phyloP scores from a whole-genome alignment of 192 early-diverging fungal species.

The Coemansia sp. region DNA sequence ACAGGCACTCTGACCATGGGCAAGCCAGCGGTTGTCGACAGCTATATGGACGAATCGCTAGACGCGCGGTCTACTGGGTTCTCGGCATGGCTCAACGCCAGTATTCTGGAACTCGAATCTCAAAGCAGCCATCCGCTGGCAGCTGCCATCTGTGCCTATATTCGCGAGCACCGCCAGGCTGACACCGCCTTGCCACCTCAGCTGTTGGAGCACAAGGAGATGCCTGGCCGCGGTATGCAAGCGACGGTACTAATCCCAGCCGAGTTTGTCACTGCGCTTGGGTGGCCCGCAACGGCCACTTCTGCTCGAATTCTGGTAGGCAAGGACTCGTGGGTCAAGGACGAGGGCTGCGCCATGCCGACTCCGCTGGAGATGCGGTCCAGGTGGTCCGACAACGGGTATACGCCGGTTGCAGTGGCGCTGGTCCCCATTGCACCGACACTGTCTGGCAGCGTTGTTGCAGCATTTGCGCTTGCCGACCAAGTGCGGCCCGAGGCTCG shows the following conservation, averaged over 20 bases:
- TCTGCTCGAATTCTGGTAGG: slow-evolving; percentile 64
- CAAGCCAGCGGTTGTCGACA: slow-evolving; percentile 64
- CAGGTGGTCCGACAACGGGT: slow-evolving; percentile 64
- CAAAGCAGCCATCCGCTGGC: slow-evolving; percentile 90
- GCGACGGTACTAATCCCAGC: slow-evolving; percentile 32
- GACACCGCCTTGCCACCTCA: slow-evolving; percentile 11
- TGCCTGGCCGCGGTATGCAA: slow-evolving; percentile 52
- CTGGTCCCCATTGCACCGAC: slow-evolving; percentile 51
- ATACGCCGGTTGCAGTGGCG: slow-evolving; percentile 61
- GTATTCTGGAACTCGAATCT: slow-evolving; percentile 77
- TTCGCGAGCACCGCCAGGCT: slow-evolving; percentile 43
- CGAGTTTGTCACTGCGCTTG: slow-evolving; percentile 23
- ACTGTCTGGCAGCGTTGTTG: slow-evolving; percentile 61
- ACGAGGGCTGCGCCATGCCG: slow-evolving; percentile 59
- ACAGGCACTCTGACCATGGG: slow-evolving; percentile 94
- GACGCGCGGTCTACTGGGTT: slow-evolving; percentile 50
- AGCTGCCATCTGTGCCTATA: slow-evolving; percentile 65
- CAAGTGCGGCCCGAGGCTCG: slow-evolving; percentile 79
- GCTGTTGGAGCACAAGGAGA: slow-evolving; percentile 44
- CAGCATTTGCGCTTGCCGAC: slow-evolving; percentile 82
- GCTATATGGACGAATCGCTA: slow-evolving; percentile 11
- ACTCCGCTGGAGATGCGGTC: slow-evolving; percentile 37
- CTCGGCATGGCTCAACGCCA: slow-evolving; percentile 37
- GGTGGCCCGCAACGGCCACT: slow-evolving; percentile 24
- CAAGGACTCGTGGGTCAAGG: slow-evolving; percentile 69